Evolutionary conservation across 2,329 filamentous ascomycete genomes (phyloP).

Genomic region (Aspergillus arachidicola): DNA sequence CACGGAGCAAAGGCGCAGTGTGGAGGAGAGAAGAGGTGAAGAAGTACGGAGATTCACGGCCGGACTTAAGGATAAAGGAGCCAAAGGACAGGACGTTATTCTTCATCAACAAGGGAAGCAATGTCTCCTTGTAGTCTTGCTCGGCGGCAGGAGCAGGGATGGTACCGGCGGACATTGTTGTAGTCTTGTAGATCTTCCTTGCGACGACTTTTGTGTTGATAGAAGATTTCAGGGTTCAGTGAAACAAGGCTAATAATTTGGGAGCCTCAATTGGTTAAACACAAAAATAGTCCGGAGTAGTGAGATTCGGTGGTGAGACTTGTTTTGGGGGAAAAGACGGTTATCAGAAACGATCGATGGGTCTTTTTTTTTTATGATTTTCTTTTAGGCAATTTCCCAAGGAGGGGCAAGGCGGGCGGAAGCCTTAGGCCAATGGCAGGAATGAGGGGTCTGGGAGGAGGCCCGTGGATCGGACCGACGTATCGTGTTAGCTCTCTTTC

Average conservation of each 20-base stretch:
- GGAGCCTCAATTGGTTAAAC: neutral
- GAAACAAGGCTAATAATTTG: neutral
- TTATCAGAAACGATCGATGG: neutral
- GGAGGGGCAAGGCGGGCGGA: slow-evolving; percentile 28
- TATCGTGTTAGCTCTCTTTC: neutral
- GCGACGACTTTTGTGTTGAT: neutral
- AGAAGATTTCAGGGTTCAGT: neutral
- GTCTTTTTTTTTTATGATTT: slow-evolving; percentile 14
- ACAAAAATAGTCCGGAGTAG: neutral
- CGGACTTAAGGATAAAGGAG: slow-evolving; percentile 73
- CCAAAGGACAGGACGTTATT: slow-evolving; percentile 27
- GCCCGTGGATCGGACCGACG: slow-evolving; percentile 4
- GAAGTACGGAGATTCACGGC: slow-evolving; percentile 89
- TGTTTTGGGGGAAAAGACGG: neutral
- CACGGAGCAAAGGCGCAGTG: slow-evolving; percentile 72
- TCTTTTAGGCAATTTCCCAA: slow-evolving; percentile 4
- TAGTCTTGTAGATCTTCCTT: slow-evolving; percentile 2
- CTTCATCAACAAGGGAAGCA: slow-evolving; percentile 23
- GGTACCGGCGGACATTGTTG: slow-evolving; percentile 27
- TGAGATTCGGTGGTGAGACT: neutral
- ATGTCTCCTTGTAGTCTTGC: slow-evolving; percentile 28
- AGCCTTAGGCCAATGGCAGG: neutral
- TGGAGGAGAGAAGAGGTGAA: slow-evolving; percentile 96
- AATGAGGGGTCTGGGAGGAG: slow-evolving; percentile 1
- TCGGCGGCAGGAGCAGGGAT: slow-evolving; percentile 28